A percentile compares a stretch with the other conserved stretches of the same genome.
phyloP scores from a whole-genome alignment of 2,329 filamentous ascomycete genomes.

The Seiridium unicorne region DNA sequence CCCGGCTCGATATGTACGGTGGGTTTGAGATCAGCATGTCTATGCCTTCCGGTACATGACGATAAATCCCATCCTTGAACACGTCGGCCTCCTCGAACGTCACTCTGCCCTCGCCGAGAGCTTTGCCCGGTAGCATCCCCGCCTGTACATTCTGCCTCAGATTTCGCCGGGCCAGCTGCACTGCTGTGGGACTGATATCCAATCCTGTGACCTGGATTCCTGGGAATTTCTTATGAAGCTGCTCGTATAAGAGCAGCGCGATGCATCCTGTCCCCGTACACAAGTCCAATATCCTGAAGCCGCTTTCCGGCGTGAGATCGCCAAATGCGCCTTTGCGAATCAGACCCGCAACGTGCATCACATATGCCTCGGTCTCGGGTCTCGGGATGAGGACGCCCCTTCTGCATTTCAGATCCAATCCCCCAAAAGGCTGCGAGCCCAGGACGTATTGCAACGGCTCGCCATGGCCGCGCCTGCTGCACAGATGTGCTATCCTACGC shows the following conservation, averaged over 20 bases:
- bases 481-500: conserved; percentile 37
- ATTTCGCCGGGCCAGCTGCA: conserved; percentile 67
- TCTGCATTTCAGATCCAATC: conserved; percentile 73
- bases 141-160: conserved; percentile 45
- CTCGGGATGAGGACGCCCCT: conserved; percentile 84
- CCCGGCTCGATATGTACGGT: conserved; percentile 75
- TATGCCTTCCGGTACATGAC: conserved; percentile 20
- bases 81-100: conserved; percentile 49
- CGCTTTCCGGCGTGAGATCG: too few relatives aligned
- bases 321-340: conserved; percentile 23
- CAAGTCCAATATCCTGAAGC: conserved; percentile 73
- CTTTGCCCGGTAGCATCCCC: conserved; percentile 19
- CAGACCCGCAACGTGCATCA: conserved; percentile 49
- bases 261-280: conserved; percentile 94
- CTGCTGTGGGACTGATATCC: conserved; percentile 67
- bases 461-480: conserved; percentile 53
- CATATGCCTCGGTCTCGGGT: conserved; percentile 72
- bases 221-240: conserved; percentile 44
- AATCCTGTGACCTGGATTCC: conserved; percentile 61
- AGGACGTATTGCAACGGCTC: conserved; percentile 87
- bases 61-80: conserved; percentile 38
- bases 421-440: conserved; percentile 84
- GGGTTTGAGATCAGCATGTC: conserved; percentile 85
- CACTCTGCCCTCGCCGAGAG: conserved; percentile 27
- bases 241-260: conserved; percentile 68